Evolutionary conservation across 768 basidiomycete species (phyloP).

Genomic region (Cyclocybe cylindracea): DNA sequence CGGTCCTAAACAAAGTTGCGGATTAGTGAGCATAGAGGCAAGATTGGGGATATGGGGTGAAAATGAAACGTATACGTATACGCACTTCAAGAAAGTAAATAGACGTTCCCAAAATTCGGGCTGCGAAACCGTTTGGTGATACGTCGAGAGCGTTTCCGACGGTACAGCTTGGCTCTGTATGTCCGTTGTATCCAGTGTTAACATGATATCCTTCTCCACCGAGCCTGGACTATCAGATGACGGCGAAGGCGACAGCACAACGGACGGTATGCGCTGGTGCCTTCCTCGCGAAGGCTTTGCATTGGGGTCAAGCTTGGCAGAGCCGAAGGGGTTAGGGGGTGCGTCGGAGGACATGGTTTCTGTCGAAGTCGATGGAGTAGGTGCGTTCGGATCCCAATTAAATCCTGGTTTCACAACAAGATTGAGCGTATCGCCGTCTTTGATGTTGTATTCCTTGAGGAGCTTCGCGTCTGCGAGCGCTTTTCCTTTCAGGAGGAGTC

Average conservation of each 20-base stretch:
- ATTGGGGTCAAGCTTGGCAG: constrained; percentile 26
- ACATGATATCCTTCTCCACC: constrained; percentile 62
- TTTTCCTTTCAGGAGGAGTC: constrained; percentile 93
- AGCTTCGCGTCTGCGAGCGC: constrained; percentile 87
- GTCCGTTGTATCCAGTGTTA: constrained; percentile 59
- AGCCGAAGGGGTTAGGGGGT: constrained; percentile 20
- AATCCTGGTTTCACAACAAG: constrained; percentile 83
- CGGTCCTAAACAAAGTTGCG: constrained; percentile 40
- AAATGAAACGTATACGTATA: constrained; percentile 22
- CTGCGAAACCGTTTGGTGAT: constrained; percentile 68
- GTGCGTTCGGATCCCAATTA: constrained; percentile 58
- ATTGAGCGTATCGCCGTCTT: constrained; percentile 80
- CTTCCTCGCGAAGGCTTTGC: constrained; percentile 26
- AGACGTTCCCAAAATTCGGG: constrained; percentile 83
- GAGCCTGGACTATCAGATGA: constrained; percentile 40
- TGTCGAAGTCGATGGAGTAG: constrained; percentile 24
- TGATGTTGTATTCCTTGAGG: constrained; percentile 85
- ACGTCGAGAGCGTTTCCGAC: constrained; percentile 51
- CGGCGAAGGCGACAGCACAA: constrained; percentile 78
- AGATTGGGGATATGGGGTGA: background rate
- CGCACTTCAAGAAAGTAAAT: constrained; percentile 62
- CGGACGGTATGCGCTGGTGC: constrained; percentile 73
- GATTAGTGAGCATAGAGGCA: background rate
- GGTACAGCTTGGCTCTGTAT: constrained; percentile 40
- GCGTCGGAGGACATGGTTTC: constrained; percentile 11